Conservation (phyloP, 2,329 filamentous ascomycete species). For the Hirsutella rhossiliensis region DNA sequence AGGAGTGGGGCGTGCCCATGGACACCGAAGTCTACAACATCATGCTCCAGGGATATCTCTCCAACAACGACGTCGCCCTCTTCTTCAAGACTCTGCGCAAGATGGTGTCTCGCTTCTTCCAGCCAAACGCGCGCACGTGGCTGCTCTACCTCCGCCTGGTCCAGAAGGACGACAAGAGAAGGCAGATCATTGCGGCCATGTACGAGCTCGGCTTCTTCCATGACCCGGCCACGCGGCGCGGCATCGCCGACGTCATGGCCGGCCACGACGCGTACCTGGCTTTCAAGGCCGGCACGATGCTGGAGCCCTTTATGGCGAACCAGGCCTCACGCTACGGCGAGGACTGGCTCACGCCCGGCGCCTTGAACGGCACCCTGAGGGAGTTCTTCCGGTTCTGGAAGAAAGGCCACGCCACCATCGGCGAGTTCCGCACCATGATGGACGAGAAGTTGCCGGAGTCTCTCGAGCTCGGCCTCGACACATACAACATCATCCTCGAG, state of each 20-base stretch:
- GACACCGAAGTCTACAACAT: slow-evolving; percentile 37
- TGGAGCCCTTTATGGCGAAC: slow-evolving; percentile 24
- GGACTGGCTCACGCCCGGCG: slow-evolving; percentile 27
- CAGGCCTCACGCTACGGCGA: slow-evolving; percentile 31
- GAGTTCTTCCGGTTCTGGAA: slow-evolving; percentile 28
- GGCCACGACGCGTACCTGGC: slow-evolving; percentile 29
- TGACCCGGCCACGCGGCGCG: slow-evolving; percentile 20
- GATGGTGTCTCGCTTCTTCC: slow-evolving; percentile 27
- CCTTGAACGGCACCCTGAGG: slow-evolving; percentile 26
- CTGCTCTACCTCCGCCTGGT: slow-evolving; percentile 38
- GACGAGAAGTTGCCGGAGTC: slow-evolving; percentile 11
- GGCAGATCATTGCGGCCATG: slow-evolving; percentile 34
- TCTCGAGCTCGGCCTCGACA: slow-evolving; percentile 13
- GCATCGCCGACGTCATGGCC: slow-evolving; percentile 30
- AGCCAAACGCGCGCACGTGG: slow-evolving; percentile 35
- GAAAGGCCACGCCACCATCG: slow-evolving; percentile 8
- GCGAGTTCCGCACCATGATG: slow-evolving; percentile 16
- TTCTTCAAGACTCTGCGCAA: slow-evolving; percentile 27
- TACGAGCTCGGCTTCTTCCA: slow-evolving; percentile 29
- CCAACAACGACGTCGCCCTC: slow-evolving; percentile 24
- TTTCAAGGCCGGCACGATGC: slow-evolving; percentile 19
- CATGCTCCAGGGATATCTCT: slow-evolving; percentile 27
- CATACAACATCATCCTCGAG: slow-evolving; percentile 26
- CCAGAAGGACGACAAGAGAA: slow-evolving; percentile 42
- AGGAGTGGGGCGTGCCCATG: slow-evolving; percentile 24